Conservation (phyloP, 495 filamentous ascomycete species). For the Geoglossum glabrum region DNA sequence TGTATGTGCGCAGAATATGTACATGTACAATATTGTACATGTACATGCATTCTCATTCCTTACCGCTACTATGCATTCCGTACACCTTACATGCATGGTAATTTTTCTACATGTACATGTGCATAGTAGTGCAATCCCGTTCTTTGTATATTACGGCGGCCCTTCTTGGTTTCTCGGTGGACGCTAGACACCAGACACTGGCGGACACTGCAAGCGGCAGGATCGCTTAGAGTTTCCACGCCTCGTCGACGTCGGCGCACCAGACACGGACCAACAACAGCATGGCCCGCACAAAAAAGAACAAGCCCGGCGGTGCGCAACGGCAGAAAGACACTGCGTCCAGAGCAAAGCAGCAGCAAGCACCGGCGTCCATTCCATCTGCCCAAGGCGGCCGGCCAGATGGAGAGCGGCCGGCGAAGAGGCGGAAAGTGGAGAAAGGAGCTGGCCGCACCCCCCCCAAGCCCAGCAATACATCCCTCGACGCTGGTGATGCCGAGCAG, state of each 20-base stretch:
- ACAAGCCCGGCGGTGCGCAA: not conserved
- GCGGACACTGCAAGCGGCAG: too few species aligned
- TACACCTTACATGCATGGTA: too few species aligned
- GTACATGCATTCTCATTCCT: too few species aligned
- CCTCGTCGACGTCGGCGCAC: not conserved
- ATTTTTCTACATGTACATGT: too few species aligned
- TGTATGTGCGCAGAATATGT: too few species aligned
- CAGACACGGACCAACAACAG: not conserved
- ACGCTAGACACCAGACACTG: too few species aligned
- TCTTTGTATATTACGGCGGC: too few species aligned
- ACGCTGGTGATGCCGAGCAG: not conserved
- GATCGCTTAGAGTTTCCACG: too few species aligned
- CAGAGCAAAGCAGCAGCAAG: not conserved
- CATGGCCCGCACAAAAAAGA: constrained; percentile 3
- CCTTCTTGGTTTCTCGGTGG: too few species aligned
- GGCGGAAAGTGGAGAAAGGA: not conserved
- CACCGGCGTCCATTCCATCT: not conserved
- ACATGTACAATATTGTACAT: too few species aligned
- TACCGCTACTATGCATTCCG: too few species aligned
- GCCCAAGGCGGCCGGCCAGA: not conserved
- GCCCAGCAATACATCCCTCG: not conserved
- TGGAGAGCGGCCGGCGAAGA: not conserved
- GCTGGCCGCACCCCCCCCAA: not conserved
- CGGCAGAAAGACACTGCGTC: not conserved
- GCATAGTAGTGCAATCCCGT: too few species aligned